These are phyloP conservation scores for Suillus weaverae DNA, from an alignment of 768 basidiomycete species.

Conservation along the genomic window DNA sequence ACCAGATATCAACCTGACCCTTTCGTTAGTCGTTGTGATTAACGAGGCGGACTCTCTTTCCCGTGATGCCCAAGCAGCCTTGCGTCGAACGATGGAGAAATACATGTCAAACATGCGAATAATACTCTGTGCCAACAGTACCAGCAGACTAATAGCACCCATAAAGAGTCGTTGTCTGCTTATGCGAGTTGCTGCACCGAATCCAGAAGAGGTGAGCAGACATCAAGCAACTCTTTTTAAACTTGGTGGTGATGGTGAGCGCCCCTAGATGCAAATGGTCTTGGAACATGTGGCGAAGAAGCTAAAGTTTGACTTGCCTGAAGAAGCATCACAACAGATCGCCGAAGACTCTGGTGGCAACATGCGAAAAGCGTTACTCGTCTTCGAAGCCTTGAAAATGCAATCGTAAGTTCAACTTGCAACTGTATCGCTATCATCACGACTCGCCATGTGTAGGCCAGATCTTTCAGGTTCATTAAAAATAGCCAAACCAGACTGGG, in stretches of 20 bases:
- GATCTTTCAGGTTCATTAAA: conserved; percentile 75
- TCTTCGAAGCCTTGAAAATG: conserved; percentile 95
- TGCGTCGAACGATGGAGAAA: conserved; percentile 98
- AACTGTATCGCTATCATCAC: background rate
- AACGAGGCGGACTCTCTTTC: conserved; percentile 96
- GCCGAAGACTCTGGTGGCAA: conserved; percentile 84
- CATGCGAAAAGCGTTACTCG: conserved; percentile 90
- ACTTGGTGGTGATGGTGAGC: conserved; percentile 5
- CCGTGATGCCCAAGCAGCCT: conserved; percentile 94
- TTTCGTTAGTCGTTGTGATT: conserved; percentile 83
- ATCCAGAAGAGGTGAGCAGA: conserved; percentile 62
- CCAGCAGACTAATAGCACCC: conserved; percentile 92
- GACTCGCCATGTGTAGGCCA: conserved; percentile 47
- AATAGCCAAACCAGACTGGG: conserved; percentile 99
- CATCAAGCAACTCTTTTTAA: background rate
- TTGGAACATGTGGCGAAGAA: conserved; percentile 77
- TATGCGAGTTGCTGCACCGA: conserved; percentile 90
- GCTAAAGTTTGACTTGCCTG: conserved; percentile 80
- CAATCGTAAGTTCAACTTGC: conserved; percentile 67
- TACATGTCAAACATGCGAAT: conserved; percentile 98
- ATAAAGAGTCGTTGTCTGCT: conserved; percentile 95
- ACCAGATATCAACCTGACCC: conserved; percentile 7
- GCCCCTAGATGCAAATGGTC: conserved; percentile 72
- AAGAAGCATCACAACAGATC: conserved; percentile 73
- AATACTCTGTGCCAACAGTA: conserved; percentile 95